phyloP scores from a whole-genome alignment of 75 land plant species.

The Pinus tabuliformis region DNA sequence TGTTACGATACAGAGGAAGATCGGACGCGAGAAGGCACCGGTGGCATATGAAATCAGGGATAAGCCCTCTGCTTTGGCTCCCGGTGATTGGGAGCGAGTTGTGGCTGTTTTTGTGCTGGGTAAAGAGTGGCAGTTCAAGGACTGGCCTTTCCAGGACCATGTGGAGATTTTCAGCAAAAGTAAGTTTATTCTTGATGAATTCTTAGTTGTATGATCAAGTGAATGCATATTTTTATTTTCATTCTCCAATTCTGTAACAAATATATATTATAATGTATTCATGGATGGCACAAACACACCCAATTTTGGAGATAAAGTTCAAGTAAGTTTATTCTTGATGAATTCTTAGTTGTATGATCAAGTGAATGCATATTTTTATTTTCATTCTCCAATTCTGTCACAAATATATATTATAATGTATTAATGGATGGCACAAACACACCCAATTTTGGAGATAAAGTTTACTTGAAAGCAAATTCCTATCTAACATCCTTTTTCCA shows the following conservation, averaged over 20 bases:
- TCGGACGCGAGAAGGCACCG: conserved; percentile 30
- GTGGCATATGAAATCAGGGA: conserved; percentile 50
- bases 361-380: no score
- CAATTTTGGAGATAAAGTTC: no score
- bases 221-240: no score
- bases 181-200: conserved; percentile 16
- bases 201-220: background rate
- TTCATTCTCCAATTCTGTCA: no score
- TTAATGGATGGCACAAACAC: no score
- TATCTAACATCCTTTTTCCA: no score
- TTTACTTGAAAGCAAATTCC: no score
- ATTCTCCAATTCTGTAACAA: no score
- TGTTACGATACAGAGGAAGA: conserved; percentile 36
- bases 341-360: background rate
- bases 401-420: no score
- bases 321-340: background rate
- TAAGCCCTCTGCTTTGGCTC: conserved; percentile 25
- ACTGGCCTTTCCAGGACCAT: conserved; percentile 43
- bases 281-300: no score
- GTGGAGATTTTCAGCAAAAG: conserved; percentile 53
- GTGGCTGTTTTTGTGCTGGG: conserved; percentile 51
- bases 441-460: no score
- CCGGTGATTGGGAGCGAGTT: conserved; percentile 57
- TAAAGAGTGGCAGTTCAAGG: conserved; percentile 63
- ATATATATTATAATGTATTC: no score